These are phyloP conservation scores for Myriosclerotinia curreyana DNA, from an alignment of 2,329 filamentous ascomycete genomes.

Conservation along the genomic window DNA sequence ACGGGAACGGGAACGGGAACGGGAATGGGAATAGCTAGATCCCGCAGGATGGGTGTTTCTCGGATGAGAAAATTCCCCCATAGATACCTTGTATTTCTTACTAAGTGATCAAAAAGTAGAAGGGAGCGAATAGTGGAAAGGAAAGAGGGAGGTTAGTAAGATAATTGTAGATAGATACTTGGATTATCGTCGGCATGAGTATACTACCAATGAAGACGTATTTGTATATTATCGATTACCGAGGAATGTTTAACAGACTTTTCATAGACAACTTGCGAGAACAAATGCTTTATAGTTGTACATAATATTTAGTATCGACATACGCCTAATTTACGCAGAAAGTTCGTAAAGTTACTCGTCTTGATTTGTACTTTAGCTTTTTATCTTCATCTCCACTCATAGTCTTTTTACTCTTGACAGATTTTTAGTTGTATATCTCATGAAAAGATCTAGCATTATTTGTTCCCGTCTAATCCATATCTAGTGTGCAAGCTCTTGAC, in stretches of 20 bases:
- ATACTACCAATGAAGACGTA: not conserved
- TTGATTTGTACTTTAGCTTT: too few relatives aligned
- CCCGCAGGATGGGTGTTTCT: not conserved
- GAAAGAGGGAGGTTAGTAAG: not conserved
- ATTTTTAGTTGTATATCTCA: not conserved
- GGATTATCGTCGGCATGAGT: not conserved
- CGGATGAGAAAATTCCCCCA: not conserved
- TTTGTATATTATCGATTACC: slow-evolving; percentile 10
- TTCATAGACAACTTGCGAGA: too few relatives aligned
- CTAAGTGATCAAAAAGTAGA: not conserved
- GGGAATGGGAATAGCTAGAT: not conserved
- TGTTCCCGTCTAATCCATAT: not conserved
- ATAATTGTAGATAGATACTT: slow-evolving; percentile 15
- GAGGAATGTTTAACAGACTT: not conserved
- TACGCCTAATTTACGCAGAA: not conserved
- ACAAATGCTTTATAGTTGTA: too few relatives aligned
- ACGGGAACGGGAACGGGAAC: not conserved
- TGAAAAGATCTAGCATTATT: not conserved
- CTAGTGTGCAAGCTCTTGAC: not conserved
- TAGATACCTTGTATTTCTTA: not conserved
- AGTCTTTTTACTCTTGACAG: not conserved
- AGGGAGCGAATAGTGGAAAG: not conserved
- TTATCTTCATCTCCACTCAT: not conserved
- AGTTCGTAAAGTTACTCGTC: too few relatives aligned
- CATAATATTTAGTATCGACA: too few relatives aligned